Evolutionary conservation across 108 stramenopile genomes (phyloP), one percentile per base, ranked within the genome.

Genomic region (Cyclotella sp.): DNA sequence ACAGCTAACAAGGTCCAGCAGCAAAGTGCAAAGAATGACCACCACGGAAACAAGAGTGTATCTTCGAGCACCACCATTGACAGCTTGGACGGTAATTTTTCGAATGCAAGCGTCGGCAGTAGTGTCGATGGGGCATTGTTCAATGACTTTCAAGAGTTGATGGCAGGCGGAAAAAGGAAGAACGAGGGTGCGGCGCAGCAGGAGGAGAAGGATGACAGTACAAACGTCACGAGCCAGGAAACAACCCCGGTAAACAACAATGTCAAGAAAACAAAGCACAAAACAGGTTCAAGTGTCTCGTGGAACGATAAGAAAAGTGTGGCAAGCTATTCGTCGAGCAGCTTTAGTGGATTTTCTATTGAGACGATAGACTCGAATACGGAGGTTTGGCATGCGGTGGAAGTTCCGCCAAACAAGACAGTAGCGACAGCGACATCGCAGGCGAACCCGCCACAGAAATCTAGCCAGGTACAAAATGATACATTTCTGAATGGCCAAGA

Each of bases 291-390:
- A 51, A 51, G n/a, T 28, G 46, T 46, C n/a, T 24, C 42, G 43
- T 51, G 49, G 49, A 51, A 51, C 8, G 44, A 41, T 42, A 47
- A 66, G 21, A 41, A 66, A 28, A 67, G 49, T 28, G 66, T 47
- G 19, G 66, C 66, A 9, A 67, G 44, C 29, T 67, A 67, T 43
- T 47, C 66, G n/a, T 44, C 45, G 29, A 67, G 66, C 28, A 46
- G 45, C 44, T 28, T 67, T 9, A 51, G 13, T 44, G 66, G 66
- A 24, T 67, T 67, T 46, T 67, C 66, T 9, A 67, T 67, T 47
- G 66, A 67, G 12, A 67, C 66, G 0, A 26, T 45, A 30, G 46
- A 47, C 46, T 42, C 43, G 11, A 0, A 45, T 29, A 22, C 29
- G 27, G 66, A 45, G 2, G 46, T 11, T 21, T 42, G n/a, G 1